phyloP scores from a whole-genome alignment of 2,329 filamentous ascomycete genomes.

The Bipolaris oryzae region DNA sequence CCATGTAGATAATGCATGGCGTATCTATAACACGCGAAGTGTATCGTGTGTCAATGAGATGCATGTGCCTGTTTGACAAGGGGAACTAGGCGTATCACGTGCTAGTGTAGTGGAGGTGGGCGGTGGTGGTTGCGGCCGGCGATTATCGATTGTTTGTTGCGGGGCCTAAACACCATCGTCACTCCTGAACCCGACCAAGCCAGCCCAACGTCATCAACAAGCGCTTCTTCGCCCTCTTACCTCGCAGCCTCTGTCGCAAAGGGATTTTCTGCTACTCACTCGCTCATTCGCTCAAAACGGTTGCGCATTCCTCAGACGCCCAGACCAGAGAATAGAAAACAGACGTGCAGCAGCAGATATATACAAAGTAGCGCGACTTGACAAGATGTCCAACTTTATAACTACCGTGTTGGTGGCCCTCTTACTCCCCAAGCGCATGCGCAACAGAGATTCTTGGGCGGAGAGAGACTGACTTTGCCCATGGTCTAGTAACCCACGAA shows the following conservation, averaged over 20 bases:
- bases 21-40: no score
- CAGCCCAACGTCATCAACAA: slow-evolving; percentile 14
- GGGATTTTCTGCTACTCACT: slow-evolving; percentile 2
- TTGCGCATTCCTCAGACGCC: slow-evolving; percentile 24
- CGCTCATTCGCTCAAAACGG: slow-evolving; percentile 8
- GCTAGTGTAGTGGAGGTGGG: slow-evolving; percentile 19
- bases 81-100: slow-evolving; percentile 12
- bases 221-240: not conserved
- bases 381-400: slow-evolving; percentile 68
- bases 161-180: slow-evolving; percentile 29
- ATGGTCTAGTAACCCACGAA: slow-evolving; percentile 76
- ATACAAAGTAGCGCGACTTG: not conserved
- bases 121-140: slow-evolving; percentile 13
- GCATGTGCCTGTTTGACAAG: not conserved
- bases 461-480: slow-evolving; percentile 44
- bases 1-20: no score
- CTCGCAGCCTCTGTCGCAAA: not conserved
- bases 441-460: slow-evolving; percentile 13
- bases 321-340: not conserved
- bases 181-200: slow-evolving; percentile 6
- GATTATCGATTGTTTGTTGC: slow-evolving; percentile 28
- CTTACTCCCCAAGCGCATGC: slow-evolving; percentile 6
- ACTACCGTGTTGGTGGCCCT: slow-evolving; percentile 74
- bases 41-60: not conserved
- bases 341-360: not conserved